Base-by-base conservation (phyloP, 116 monocot species). In the Posidonia oceanica region DNA sequence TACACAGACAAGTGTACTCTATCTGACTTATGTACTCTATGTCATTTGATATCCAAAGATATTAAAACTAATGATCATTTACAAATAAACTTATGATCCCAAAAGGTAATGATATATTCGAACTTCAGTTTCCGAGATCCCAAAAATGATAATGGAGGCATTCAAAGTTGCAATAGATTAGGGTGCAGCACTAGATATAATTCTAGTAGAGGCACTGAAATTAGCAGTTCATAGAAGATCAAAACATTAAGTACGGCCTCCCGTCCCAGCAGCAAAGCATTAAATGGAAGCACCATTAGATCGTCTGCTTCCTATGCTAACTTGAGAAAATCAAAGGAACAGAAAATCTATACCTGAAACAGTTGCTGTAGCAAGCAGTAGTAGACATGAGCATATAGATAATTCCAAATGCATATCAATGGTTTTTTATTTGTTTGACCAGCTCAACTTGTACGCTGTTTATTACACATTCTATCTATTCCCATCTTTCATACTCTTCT, bases 121-220 rank as follows among this genome's bases (percentile, higher is more conserved):
- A 71, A 63, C 16, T 63, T 81, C 57, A 54, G 82, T 58, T 59
- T 72, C 41, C 72, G 69, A 69, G 68, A 84, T 44, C 67, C 75
- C 71, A 82, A 79, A 57, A 70, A 75, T n/a, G 76, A 69, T 18
- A 71, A 81, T 14, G 79, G 52, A 60, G 63, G 59, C 70, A 75
- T 67, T 57, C 81, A 75, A 69, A 69, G 70, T 64, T 78, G 79
- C 72, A 82, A 78, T 70, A 69, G 85, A 36, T 61, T 78, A 62
- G 86, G 83, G 64, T 81, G 82, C 63, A 82, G 84, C 67, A 64
- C 81, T 15, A 79, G 83, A 21, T 75, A 69, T 42, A 79, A 80
- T 61, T 77, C 74, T 41, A 67, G 63, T 29, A 80, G 69, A 69
- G 70, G 56, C 15, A 18, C 64, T 5, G 75, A 74, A 56, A 63